phyloP scores from a whole-genome alignment of 83 land plant species.

The Picea abies region DNA sequence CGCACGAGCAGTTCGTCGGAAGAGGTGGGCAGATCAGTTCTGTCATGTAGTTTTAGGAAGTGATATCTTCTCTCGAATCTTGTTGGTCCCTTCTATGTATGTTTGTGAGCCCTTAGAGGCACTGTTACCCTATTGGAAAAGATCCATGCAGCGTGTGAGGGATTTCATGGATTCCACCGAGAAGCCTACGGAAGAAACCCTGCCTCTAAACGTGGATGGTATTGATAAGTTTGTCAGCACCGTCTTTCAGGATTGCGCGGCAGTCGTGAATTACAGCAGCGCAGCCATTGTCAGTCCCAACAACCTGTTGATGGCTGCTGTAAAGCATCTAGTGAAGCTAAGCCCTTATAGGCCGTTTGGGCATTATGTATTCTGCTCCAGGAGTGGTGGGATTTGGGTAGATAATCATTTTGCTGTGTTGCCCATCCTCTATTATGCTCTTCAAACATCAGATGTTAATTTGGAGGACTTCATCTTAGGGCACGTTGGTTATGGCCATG shows the following conservation, averaged over 20 bases:
- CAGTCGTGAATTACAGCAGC: conserved; percentile 22
- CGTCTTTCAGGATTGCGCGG: conserved; percentile 18
- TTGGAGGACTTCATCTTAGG: background rate
- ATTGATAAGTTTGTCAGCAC: background rate
- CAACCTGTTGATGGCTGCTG: background rate
- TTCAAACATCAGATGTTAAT: background rate
- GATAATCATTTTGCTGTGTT: background rate
- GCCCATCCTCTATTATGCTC: background rate
- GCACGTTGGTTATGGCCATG: background rate
- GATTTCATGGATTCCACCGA: too few species aligned
- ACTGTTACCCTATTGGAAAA: conserved; percentile 29
- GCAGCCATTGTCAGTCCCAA: background rate
- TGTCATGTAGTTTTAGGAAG: conserved; percentile 40
- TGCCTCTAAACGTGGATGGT: conserved; percentile 4
- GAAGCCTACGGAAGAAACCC: background rate
- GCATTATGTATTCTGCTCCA: conserved; percentile 35
- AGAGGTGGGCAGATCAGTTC: conserved; percentile 52
- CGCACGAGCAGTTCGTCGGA: conserved; percentile 34
- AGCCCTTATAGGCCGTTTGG: conserved; percentile 57
- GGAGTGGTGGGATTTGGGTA: conserved; percentile 21
- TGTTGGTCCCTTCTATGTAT: conserved; percentile 31
- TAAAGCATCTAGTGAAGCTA: background rate
- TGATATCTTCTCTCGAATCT: conserved; percentile 52
- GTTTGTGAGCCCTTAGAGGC: background rate
- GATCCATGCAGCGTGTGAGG: too few species aligned